phyloP scores from a whole-genome alignment of 345 rosid genomes.

The Syzygium jambos region DNA sequence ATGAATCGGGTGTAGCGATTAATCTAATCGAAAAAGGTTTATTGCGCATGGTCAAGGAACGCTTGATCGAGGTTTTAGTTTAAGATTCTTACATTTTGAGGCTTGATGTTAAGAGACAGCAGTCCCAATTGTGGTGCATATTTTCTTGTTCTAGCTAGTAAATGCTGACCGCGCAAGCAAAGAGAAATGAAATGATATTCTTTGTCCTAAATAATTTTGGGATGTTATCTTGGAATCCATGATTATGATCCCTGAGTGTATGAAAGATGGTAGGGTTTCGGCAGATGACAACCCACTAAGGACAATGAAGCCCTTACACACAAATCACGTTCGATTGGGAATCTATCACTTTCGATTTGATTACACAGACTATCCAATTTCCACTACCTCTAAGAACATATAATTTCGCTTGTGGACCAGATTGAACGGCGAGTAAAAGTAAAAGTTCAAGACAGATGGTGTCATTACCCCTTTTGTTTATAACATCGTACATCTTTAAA shows the following conservation, averaged over 20 bases:
- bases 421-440: not conserved
- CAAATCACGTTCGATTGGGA: not conserved
- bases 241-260: not conserved
- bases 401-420: not conserved
- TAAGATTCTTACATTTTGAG: not conserved
- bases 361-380: not conserved
- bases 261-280: not conserved
- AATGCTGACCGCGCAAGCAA: not conserved
- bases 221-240: not conserved
- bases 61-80: not conserved
- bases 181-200: not conserved
- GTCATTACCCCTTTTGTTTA: not conserved
- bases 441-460: not conserved
- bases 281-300: not conserved
- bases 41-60: not conserved
- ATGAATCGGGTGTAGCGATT: not conserved
- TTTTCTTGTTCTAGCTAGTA: not conserved
- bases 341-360: not conserved
- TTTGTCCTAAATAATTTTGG: not conserved
- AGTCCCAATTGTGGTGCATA: not conserved
- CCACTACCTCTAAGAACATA: not conserved
- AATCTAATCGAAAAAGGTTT: not conserved
- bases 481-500: not conserved
- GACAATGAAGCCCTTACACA: not conserved
- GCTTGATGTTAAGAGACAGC: not conserved